Evolutionary conservation across 2,329 filamentous ascomycete species (phyloP).

Genomic region (Diplocarpon mali): DNA sequence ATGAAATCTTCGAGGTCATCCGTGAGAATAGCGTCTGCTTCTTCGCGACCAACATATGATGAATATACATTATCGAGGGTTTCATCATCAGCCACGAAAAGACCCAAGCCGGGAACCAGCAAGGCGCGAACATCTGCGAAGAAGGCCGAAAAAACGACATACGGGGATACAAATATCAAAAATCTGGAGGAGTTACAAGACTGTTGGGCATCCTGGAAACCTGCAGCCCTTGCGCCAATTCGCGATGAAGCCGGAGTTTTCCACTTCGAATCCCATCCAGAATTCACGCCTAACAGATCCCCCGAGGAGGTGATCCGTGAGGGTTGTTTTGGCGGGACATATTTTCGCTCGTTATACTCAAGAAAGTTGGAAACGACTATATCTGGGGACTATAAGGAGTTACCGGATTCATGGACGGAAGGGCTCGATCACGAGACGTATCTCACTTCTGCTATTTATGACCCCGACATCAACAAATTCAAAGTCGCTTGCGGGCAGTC

Average conservation of each 20-base stretch:
- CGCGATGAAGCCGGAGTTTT: conserved; percentile 7
- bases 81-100: neutral
- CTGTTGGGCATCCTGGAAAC: conserved; percentile 4
- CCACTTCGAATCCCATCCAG: conserved; percentile 5
- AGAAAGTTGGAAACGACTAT: conserved; percentile 14
- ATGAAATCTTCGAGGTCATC: conserved; percentile 2
- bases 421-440: conserved; percentile 1
- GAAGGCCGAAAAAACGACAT: neutral
- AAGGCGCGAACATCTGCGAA: neutral
- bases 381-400: conserved; percentile 1
- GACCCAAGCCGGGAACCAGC: neutral
- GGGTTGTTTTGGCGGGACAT: conserved; percentile 9
- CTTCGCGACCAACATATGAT: conserved; percentile 2
- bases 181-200: conserved; percentile 1
- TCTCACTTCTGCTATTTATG: conserved; percentile 27
- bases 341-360: conserved; percentile 6
- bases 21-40: conserved; percentile 4
- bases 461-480: conserved; percentile 40
- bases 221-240: conserved; percentile 1
- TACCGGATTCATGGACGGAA: conserved; percentile 1
- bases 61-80: neutral
- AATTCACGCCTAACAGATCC: conserved; percentile 8
- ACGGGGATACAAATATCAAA: neutral
- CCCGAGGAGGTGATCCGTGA: conserved; percentile 9
- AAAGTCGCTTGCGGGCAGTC: conserved; percentile 40